Base-by-base conservation (phyloP, 1,139 yeast species). In the Magnusiomyces suaveolens region DNA sequence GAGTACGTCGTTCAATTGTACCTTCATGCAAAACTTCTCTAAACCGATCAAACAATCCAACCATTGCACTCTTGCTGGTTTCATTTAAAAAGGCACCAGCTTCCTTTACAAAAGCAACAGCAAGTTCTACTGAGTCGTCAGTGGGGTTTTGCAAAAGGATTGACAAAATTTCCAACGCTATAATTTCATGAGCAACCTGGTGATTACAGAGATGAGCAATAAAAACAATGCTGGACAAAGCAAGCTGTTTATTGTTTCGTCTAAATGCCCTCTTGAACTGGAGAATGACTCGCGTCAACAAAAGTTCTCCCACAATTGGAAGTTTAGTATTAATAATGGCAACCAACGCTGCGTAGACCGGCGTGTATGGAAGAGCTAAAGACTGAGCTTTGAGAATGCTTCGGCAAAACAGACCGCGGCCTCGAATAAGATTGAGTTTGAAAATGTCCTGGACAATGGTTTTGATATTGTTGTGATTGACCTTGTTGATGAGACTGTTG, bases 171-270 rank as follows among this genome's bases (percentile, higher is more conserved):
- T 89, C 89, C 32, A 87, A 71, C 0, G 81, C 69, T 3, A 87
- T 63, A 41, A 84, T 74, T 56, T 83, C 90, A 62, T 81, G 82
- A 16, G 82, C 72, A 1, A 88, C 86, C 53, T 75, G 78, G 59
- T 81, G 85, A 61, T 83, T 84, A 51, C 81, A 78, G 57, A 89
- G 69, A 52, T 83, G 83, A 1, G 84, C 80, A 20, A 89, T 55
- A 58, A 89, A 81, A 1, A 69, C 61, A 1, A 76, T 66, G 16
- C 80, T 69, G 14, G 77, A 68, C 20, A 71, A 64, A 54, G 83
- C 79, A 2, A 66, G 64, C 0, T 64, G 60, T 56, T 74, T 75
- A 62, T 82, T 77, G 60, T 79, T 76, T 24, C 73, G 66, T 58
- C 75, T 71, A 65, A 74, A 84, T 1, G 77, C 75, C 60, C 77